Percentiles rank a stretch among this genome's conserved stretches.
phyloP scores from a whole-genome alignment of 345 rosid genomes.

The Orychophragmus violaceus region DNA sequence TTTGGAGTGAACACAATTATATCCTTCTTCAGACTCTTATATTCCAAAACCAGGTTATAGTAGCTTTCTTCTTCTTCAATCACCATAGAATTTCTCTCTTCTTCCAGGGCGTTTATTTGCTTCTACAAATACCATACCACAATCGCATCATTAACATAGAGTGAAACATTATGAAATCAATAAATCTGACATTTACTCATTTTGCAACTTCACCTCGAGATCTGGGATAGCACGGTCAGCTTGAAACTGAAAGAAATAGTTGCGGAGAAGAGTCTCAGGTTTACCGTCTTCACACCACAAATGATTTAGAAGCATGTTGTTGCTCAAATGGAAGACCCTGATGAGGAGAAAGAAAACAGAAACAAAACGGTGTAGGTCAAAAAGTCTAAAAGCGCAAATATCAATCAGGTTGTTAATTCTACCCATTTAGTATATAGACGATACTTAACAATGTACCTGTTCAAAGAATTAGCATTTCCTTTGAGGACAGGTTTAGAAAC shows the following conservation, averaged over 20 bases:
- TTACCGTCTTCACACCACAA: conserved; percentile 86
- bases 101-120: conserved; percentile 66
- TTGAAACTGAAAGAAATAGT: conserved; percentile 96
- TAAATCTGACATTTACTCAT: background rate
- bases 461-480: conserved; percentile 91
- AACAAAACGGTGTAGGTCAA: conserved; percentile 4
- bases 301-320: conserved; percentile 97
- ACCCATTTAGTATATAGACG: too few species aligned
- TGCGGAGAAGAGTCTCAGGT: conserved; percentile 90
- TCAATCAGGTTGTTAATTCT: background rate
- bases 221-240: conserved; percentile 88
- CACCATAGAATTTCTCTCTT: too few species aligned
- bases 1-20: conserved; percentile 68
- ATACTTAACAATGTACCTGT: conserved; percentile 62
- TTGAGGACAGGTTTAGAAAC: conserved; percentile 88
- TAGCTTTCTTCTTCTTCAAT: conserved; percentile 92
- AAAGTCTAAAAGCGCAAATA: background rate
- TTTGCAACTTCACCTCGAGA: conserved; percentile 52
- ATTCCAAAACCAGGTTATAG: conserved; percentile 68
- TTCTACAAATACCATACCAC: conserved; percentile 42
- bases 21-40: conserved; percentile 69
- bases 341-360: conserved; percentile 15
- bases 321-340: conserved; percentile 96
- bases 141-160: conserved; percentile 8
- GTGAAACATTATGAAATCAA: background rate